phyloP scores from a whole-genome alignment of 805 yeast species.

The Wickerhamomyces silvicola region DNA sequence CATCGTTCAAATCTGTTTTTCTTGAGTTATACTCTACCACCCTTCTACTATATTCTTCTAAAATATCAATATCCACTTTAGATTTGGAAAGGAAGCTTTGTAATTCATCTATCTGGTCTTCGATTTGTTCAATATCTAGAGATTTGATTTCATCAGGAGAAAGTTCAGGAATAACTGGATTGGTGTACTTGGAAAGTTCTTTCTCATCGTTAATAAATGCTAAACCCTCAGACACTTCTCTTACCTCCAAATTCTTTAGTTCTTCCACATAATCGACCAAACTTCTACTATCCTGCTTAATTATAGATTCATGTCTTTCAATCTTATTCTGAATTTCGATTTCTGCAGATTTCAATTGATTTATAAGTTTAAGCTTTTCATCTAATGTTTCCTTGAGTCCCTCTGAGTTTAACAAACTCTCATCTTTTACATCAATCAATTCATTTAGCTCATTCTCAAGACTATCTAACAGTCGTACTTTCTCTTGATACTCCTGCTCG shows the following conservation, averaged over 20 bases:
- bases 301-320: conserved; percentile 44
- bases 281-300: conserved; percentile 33
- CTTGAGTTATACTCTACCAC: conserved; percentile 58
- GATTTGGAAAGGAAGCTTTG: conserved; percentile 50
- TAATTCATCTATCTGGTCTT: conserved; percentile 45
- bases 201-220: conserved; percentile 24
- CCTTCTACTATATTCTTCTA: conserved; percentile 70
- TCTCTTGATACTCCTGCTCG: conserved; percentile 23
- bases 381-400: conserved; percentile 33
- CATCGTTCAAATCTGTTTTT: conserved; percentile 56
- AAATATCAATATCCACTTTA: conserved; percentile 63
- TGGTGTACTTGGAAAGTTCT: conserved; percentile 18
- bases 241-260: conserved; percentile 37
- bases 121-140: conserved; percentile 42
- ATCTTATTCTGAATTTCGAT: conserved; percentile 59
- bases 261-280: conserved; percentile 29
- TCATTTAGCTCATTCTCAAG: conserved; percentile 29
- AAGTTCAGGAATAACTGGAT: conserved; percentile 32
- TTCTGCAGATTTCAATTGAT: conserved; percentile 56
- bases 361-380: conserved; percentile 37
- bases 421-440: conserved; percentile 28
- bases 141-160: conserved; percentile 44
- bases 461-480: conserved; percentile 20
- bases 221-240: conserved; percentile 41
- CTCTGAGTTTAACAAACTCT: conserved; percentile 35